Evolutionary conservation across 768 basidiomycete species (phyloP), one percentile per base, ranked within the genome.

Genomic region (Pulveroboletus ravenelii): DNA sequence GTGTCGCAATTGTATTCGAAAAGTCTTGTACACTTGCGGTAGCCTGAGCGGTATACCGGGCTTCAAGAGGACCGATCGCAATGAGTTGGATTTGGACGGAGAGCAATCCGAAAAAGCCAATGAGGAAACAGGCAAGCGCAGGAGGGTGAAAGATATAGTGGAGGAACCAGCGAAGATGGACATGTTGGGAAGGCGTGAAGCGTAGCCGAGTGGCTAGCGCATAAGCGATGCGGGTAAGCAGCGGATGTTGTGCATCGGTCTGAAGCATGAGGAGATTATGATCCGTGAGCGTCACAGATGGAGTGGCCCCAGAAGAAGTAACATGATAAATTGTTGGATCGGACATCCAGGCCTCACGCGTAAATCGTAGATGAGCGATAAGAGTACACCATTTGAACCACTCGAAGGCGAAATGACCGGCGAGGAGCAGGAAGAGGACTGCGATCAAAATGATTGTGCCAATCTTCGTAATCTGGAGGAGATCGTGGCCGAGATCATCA

Each of bases 91-190:
- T 73, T 69, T 97, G 77, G 29, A 98, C 84, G 30, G 85, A 84
- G 41, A 98, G 67, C 12, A 98, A 69, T 10, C 94, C 94, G 58
- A 97, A 83, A 57, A 93, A 72, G n/a, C 94, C 93, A 58, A 98
- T 89, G 53, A 93, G 79, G 65, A 99, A 84, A 63, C 93, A 89
- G 0, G 90, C 87, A 40, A 95, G 78, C 1, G 92, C 93, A 1
- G 91, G 89, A 3, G 92, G 82, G 62, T 97, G 89, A 67, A 93
- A 90, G 51, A 99, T 74, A 71, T 96, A 96, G 60, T 88, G 79
- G 61, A 89, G 75, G 70, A 95, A 91, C 91, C 93, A 99, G 51
- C 84, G 82, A 15, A 90, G 68, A 58, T 89, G 79, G 23, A 77
- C 78, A 59, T 89, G 80, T 52, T 86, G 77, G 34, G 76, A 69